Percentiles rank a stretch among this genome's conserved stretches.
Conservation (phyloP, 208 protist species). For the Acanthamoeba lenticulata region DNA sequence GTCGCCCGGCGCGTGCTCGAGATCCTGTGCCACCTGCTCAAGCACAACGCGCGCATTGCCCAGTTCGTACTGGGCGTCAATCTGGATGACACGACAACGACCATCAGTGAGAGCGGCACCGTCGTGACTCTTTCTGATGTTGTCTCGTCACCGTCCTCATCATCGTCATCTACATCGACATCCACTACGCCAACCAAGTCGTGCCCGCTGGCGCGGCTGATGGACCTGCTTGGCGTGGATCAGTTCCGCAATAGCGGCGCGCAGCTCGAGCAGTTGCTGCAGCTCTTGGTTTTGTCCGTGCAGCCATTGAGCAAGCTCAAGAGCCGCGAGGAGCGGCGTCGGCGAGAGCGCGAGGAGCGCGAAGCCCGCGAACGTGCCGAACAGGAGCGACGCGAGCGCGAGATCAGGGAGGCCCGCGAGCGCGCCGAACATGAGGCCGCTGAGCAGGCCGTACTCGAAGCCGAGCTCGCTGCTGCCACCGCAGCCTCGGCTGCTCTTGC, state of each 20-base stretch:
- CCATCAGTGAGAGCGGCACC: background rate
- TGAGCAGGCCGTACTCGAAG: background rate
- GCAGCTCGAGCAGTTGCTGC: constrained; percentile 49
- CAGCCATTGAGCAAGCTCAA: constrained; percentile 52
- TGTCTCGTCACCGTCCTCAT: background rate
- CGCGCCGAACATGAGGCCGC: background rate
- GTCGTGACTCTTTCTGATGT: too few relatives aligned
- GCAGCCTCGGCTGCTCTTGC: background rate
- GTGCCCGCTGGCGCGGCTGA: constrained; percentile 48
- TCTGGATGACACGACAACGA: background rate
- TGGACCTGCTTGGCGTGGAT: constrained; percentile 51
- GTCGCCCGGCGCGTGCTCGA: constrained; percentile 50
- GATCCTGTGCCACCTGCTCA: constrained; percentile 60
- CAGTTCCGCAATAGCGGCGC: constrained; percentile 65
- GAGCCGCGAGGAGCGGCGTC: background rate
- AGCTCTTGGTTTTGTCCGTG: constrained; percentile 37
- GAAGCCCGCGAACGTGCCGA: background rate
- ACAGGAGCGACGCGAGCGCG: constrained; percentile 24
- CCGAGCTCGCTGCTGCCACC: background rate
- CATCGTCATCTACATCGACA: background rate
- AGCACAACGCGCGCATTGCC: constrained; percentile 66
- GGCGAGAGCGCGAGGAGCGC: background rate
- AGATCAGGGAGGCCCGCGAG: too few relatives aligned
- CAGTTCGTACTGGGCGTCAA: constrained; percentile 37
- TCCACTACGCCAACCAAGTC: background rate